Conservation (phyloP, 1,284 basidiomycete species). For the Inonotus obliquus region DNA sequence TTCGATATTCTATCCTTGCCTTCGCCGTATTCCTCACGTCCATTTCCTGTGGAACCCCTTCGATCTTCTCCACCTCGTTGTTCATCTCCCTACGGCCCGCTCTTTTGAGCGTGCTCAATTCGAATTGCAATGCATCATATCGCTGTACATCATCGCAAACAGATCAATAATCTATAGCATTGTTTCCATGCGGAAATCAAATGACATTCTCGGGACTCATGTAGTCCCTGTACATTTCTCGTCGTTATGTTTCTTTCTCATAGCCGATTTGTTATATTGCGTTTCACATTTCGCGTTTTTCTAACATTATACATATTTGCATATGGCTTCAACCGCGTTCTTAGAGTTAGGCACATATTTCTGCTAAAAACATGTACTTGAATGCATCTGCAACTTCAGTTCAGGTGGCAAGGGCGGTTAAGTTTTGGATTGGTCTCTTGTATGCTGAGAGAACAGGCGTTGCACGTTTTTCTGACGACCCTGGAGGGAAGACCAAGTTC, state of each 20-base stretch:
- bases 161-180: constrained; percentile 3
- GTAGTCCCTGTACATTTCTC: background rate
- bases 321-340: background rate
- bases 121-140: constrained; percentile 1
- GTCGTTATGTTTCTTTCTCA: background rate
- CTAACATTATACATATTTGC: constrained; percentile 13
- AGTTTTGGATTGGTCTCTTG: background rate
- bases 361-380: too few relatives aligned
- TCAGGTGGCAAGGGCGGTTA: background rate
- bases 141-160: constrained; percentile 5
- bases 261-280: constrained; percentile 10
- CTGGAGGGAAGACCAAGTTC: background rate
- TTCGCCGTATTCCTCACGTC: background rate
- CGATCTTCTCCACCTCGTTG: background rate
- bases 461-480: background rate
- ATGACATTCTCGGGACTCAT: background rate
- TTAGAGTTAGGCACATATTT: background rate
- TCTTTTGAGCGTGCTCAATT: background rate
- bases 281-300: constrained; percentile 7
- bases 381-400: background rate
- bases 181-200: background rate
- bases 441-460: background rate
- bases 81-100: background rate
- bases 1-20: background rate
- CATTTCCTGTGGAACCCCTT: constrained; percentile 1